phyloP scores from a whole-genome alignment of 129 eudicot genomes.

The Helianthus tuberosus region DNA sequence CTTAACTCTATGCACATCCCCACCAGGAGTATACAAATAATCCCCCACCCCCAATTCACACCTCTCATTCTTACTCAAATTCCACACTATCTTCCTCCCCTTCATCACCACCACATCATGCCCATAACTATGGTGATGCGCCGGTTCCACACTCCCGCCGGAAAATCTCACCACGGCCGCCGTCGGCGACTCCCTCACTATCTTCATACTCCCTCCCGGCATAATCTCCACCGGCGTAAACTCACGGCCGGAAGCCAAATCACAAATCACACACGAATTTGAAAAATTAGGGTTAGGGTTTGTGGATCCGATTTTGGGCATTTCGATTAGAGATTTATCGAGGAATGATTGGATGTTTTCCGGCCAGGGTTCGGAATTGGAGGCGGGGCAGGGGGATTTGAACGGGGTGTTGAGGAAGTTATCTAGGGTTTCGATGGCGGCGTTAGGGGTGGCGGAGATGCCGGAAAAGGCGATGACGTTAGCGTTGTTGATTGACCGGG shows the following conservation, averaged over 20 bases:
- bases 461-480: conserved; percentile 89
- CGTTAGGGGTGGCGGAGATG: conserved; percentile 49
- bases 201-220: conserved; percentile 82
- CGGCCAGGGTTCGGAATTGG: conserved; percentile 65
- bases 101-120: conserved; percentile 81
- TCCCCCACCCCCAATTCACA: conserved; percentile 67
- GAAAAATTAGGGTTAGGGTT: background rate
- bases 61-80: conserved; percentile 58
- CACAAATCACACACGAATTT: conserved; percentile 41
- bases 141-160: conserved; percentile 86
- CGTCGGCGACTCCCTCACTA: conserved; percentile 75
- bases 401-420: conserved; percentile 68
- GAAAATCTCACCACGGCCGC: conserved; percentile 71
- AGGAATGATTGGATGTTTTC: conserved; percentile 56
- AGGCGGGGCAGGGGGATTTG: conserved; percentile 85
- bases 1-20: conserved; percentile 82
- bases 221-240: conserved; percentile 57
- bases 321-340: conserved; percentile 50
- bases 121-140: conserved; percentile 79
- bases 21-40: conserved; percentile 67
- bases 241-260: conserved; percentile 44
- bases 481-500: conserved; percentile 78
- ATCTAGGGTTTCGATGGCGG: conserved; percentile 58
- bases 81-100: conserved; percentile 87
- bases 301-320: conserved; percentile 56